Evolutionary conservation across 148 eudicot genomes (phyloP), one percentile per base, ranked within the genome.

Genomic region (Polygonum maritimum): DNA sequence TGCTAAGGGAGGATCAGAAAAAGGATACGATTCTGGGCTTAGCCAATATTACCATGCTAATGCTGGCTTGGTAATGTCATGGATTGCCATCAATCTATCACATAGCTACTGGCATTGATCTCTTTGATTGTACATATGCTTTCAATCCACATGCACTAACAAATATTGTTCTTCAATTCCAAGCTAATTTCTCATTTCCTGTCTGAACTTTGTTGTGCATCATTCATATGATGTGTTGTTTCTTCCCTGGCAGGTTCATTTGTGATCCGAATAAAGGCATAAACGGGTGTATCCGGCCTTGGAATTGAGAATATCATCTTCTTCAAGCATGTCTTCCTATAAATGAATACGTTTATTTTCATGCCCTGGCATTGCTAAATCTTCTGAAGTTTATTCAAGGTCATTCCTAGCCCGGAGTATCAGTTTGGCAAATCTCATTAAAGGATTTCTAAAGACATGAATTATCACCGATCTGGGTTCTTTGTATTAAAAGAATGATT

Each of bases 231-330:
- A 40, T 26, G 57, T 48, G 18, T 78, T 71, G 8, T 41, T 48
- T 35, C 78, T 49, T 49, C 75, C 21, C 22, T 83, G 78, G 74
- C 93, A 94, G 98, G 96, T 87, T 94, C 98, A 3, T 92, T 94
- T 81, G 82, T 85, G 81, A 78, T 85, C 9, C 82, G 97, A 45
- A 90, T 94, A 76, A 92, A 92, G 84, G 97, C 82, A 12, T 93
- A 88, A 86, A 3, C 9, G 33, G 70, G 13, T 11, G 33, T 0
- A 26, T 8, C 41, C 3, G 13, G 70, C 40, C 38, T 63, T 12
- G 1, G 4, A 7, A 40, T 35, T n/a, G 13, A 35, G 2, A 33
- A 63, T 33, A 31, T 35, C 70, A 4, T 63, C 39, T 35, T 35
- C 18, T 63, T 63, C 40, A 13, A 26, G 16, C 69, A 11, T 35